Base-by-base conservation (phyloP, 495 filamentous ascomycete genomes). In the Friedmanniomyces endolithicus region DNA sequence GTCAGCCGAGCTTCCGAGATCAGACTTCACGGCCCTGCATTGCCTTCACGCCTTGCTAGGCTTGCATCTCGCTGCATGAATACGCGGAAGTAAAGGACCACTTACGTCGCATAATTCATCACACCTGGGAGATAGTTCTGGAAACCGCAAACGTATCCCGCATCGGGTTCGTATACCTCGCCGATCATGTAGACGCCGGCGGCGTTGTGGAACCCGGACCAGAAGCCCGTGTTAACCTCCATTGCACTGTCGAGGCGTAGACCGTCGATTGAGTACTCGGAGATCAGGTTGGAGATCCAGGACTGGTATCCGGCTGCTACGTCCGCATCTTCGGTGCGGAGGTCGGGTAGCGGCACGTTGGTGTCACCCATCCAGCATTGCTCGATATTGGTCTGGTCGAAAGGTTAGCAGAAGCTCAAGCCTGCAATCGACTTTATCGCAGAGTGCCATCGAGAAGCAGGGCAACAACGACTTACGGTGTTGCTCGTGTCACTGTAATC, bases 221-320 rank as follows among this genome's bases (percentile, higher is more conserved):
- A 90, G 70, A 89, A 90, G 35, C 73, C 73, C 46, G 78, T 78
- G 60, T 84, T 75, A 45, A 88, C 82, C 57, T 94, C 79, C 59
- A 80, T 82, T 19, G 78, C 83, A 2, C 82, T 86, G 64, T 92
- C 87, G 27, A 92, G 70, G 20, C 87, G 81, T 34, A 94, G 75
- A 4, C 68, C 87, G 58, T 94, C 87, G 56, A 94, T 83, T 31
- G 74, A 75, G 65, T 90, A 94, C 45, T 81, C 81, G 0, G 71
- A 69, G 1, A 88, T 77, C 0, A 90, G 68, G 11, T 71, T 65
- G 0, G 58, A 68, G 51, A 89, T 75, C 87, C 87, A 94, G 29
- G 72, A 67, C 43, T 85, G 63, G 72, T 77, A 87, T 11, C 78
- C 71, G 20, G 62, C 68, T 25, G 77, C 72, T 2, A 90, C 78